Conservation (phyloP, 768 basidiomycete genomes). For the Roridomyces roridus region DNA sequence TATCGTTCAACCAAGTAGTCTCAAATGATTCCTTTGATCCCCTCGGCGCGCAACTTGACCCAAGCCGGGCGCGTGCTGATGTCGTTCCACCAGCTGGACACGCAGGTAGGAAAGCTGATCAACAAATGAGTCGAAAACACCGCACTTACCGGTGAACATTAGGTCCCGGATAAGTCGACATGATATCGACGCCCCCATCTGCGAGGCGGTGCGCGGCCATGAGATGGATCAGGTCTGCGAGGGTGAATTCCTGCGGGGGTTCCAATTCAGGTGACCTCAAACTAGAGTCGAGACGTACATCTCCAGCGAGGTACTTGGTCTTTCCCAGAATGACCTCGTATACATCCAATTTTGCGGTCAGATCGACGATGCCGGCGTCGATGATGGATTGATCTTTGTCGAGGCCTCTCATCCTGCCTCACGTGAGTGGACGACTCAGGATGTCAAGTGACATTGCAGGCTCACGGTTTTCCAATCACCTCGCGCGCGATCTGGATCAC, state of each 20-base stretch:
- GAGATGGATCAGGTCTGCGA: background rate
- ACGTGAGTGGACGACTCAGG: background rate
- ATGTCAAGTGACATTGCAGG: background rate
- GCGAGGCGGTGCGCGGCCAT: background rate
- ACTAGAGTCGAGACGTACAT: background rate
- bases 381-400: background rate
- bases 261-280: too few relatives aligned
- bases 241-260: background rate
- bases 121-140: too few relatives aligned
- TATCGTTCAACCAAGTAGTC: too few relatives aligned
- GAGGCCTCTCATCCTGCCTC: conserved; percentile 4
- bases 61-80: too few relatives aligned
- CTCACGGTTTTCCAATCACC: too few relatives aligned
- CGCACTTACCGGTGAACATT: too few relatives aligned
- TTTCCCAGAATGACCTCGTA: conserved; percentile 51
- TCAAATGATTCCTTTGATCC: too few relatives aligned
- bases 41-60: too few relatives aligned
- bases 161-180: background rate
- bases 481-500: background rate
- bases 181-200: background rate
- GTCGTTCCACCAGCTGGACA: too few relatives aligned
- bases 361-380: conserved; percentile 29
- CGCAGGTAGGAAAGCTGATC: too few relatives aligned
- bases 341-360: conserved; percentile 49
- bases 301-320: background rate